Percentiles rank a stretch among this genome's conserved stretches.
Evolutionary conservation across 768 basidiomycete species (phyloP).

Genomic region (Russula brevipes): DNA sequence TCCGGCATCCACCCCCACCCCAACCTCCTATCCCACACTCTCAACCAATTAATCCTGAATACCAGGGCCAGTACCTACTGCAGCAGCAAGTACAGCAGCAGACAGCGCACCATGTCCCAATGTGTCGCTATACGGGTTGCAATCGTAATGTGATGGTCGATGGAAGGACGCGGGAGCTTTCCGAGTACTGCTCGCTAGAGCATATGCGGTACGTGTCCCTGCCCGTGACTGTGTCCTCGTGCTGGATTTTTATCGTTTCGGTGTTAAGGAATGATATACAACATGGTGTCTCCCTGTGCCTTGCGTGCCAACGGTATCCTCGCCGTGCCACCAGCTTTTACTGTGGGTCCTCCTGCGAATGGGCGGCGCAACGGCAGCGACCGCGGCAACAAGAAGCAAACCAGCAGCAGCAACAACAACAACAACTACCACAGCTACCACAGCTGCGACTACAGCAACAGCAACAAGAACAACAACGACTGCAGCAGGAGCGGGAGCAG

Average conservation of each 20-base stretch:
- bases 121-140: slow-evolving; percentile 1
- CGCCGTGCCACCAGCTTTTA: slow-evolving; percentile 1
- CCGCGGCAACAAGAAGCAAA: too few relatives aligned
- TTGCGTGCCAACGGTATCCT: slow-evolving; percentile 6
- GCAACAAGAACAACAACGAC: too few relatives aligned
- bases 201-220: slow-evolving; percentile 13
- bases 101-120: background rate
- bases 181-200: slow-evolving; percentile 2
- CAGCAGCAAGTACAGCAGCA: background rate
- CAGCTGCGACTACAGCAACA: too few relatives aligned
- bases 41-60: too few relatives aligned
- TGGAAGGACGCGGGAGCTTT: background rate
- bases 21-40: background rate
- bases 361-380: background rate
- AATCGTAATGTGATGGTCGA: background rate
- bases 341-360: slow-evolving; percentile 13
- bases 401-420: background rate
- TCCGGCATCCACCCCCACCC: background rate
- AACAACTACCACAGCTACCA: too few relatives aligned
- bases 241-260: background rate
- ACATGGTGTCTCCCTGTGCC: background rate
- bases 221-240: background rate
- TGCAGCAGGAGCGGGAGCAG: too few relatives aligned
- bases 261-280: slow-evolving; percentile 1
- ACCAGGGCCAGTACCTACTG: too few relatives aligned